Evolutionary conservation across 371 early-diverging fungal genomes (phyloP).

Genomic region (Sanchytrium tribonematis): DNA sequence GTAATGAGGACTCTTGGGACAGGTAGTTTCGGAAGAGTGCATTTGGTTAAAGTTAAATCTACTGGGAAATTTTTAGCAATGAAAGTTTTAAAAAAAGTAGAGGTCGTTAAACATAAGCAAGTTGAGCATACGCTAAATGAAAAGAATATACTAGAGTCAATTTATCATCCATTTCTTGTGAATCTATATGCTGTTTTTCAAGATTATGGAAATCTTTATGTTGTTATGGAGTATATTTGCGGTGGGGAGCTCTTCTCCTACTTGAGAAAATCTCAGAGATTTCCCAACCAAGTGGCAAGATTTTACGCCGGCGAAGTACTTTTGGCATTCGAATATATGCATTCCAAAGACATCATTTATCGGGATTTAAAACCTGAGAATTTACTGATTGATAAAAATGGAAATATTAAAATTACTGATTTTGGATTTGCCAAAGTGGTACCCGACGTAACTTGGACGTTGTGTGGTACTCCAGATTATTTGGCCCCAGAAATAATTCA

Average conservation of each 20-base stretch:
- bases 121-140: constrained; percentile 93
- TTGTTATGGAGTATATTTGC: constrained; percentile 73
- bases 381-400: constrained; percentile 54
- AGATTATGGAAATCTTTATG: constrained; percentile 48
- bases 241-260: constrained; percentile 80
- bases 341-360: constrained; percentile 83
- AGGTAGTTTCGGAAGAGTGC: constrained; percentile 95
- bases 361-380: constrained; percentile 97
- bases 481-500: constrained; percentile 89
- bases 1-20: constrained; percentile 53
- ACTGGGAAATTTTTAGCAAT: constrained; percentile 70
- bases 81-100: constrained; percentile 79
- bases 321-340: constrained; percentile 73
- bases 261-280: constrained; percentile 38
- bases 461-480: constrained; percentile 97
- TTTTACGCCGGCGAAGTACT: constrained; percentile 96
- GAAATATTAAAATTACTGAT: constrained; percentile 94
- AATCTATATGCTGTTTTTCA: constrained; percentile 69
- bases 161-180: constrained; percentile 76
- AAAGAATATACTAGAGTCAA: constrained; percentile 55
- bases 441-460: constrained; percentile 76
- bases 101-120: constrained; percentile 78
- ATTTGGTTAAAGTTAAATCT: constrained; percentile 40
- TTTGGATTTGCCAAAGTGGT: constrained; percentile 96
- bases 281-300: constrained; percentile 56